Evolutionary conservation across 306 rosid species (phyloP).

Genomic region (Casuarina glauca): DNA sequence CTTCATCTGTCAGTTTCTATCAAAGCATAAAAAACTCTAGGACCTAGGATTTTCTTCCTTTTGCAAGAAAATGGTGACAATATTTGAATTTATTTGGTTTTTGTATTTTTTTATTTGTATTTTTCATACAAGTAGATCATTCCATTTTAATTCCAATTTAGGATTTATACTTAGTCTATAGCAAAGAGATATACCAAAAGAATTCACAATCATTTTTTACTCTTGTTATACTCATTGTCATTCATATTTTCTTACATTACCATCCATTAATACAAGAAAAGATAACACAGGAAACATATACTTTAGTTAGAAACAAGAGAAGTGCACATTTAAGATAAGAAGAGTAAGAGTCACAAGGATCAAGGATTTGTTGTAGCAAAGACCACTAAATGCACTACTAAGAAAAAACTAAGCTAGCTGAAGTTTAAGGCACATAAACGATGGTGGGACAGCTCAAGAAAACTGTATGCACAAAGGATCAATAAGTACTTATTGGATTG

Average conservation of each 20-base stretch:
- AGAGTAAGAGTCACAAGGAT: neutral
- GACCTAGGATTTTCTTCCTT: neutral
- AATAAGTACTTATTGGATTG: conserved; percentile 43
- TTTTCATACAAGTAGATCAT: neutral
- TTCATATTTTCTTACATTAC: neutral
- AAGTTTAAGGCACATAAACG: neutral
- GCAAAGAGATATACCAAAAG: neutral
- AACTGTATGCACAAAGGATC: neutral
- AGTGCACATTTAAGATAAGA: neutral
- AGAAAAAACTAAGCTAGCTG: neutral
- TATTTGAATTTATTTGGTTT: neutral
- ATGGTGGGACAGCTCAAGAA: neutral
- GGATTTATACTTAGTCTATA: neutral
- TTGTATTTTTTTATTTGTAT: no score
- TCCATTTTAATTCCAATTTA: neutral
- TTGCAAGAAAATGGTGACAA: neutral
- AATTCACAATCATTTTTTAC: neutral
- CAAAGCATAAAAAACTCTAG: neutral
- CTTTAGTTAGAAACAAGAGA: neutral
- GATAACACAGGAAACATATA: neutral
- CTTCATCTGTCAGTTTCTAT: neutral
- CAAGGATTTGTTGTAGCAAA: neutral
- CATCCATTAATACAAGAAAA: neutral
- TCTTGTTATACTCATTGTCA: neutral
- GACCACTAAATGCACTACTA: neutral